phyloP scores from a whole-genome alignment of 345 rosid species.

The Citrus sp. region DNA sequence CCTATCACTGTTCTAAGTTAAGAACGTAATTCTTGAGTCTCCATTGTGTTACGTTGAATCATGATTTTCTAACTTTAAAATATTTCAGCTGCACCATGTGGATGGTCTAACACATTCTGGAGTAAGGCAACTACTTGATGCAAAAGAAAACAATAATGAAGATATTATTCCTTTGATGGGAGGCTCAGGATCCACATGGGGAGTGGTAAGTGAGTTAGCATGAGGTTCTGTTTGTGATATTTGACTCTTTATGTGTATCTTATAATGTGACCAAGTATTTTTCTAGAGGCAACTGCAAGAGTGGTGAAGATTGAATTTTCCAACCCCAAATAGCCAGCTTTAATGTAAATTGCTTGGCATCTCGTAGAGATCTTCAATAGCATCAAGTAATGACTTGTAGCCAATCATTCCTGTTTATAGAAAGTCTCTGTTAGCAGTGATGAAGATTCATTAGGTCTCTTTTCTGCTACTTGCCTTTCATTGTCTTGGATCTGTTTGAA shows the following conservation, averaged over 20 bases:
- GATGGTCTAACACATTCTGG: conserved; percentile 71
- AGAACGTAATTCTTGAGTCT: neutral
- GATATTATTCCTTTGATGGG: conserved; percentile 57
- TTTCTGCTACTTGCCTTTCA: neutral
- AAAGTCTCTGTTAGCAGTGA: too few relatives aligned
- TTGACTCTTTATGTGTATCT: neutral
- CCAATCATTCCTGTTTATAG: neutral
- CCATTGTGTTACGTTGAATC: neutral
- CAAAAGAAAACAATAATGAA: conserved; percentile 38
- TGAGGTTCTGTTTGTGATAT: neutral
- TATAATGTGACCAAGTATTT: neutral
- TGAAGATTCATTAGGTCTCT: neutral
- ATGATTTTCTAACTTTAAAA: conserved; percentile 15
- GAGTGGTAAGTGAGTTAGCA: conserved; percentile 55
- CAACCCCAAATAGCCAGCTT: neutral
- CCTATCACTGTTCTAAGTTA: neutral
- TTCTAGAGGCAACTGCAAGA: neutral
- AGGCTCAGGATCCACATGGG: conserved; percentile 66
- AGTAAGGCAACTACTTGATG: conserved; percentile 52
- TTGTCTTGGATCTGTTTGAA: neutral
- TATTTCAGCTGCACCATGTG: conserved; percentile 73
- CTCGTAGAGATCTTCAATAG: neutral
- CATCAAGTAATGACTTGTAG: neutral
- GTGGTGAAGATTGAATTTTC: neutral
- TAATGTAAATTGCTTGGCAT: neutral